Conservation (phyloP, 257 asterid species). For the Cinchona pubescens region DNA sequence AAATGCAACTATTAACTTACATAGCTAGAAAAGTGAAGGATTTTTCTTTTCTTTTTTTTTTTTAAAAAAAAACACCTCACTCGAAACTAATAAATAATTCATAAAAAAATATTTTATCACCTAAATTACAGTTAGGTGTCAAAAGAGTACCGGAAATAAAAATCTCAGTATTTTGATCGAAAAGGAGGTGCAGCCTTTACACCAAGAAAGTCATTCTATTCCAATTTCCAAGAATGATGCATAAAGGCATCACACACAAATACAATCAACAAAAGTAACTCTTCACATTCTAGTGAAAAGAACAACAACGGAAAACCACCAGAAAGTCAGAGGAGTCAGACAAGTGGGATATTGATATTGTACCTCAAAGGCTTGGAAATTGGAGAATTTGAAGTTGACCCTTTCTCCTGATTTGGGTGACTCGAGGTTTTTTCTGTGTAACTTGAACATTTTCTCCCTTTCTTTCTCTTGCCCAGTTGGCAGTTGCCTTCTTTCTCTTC, state of each 20-base stretch:
- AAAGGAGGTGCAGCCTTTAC: neutral
- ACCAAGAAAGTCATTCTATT: neutral
- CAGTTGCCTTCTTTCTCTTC: conserved; percentile 30
- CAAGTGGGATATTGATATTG: neutral
- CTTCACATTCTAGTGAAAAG: neutral
- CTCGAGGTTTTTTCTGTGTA: conserved; percentile 45
- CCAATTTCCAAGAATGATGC: neutral
- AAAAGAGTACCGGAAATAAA: neutral
- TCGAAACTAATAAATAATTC: no score
- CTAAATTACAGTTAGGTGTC: no score
- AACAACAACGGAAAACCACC: neutral
- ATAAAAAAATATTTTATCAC: no score
- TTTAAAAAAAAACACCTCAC: no score
- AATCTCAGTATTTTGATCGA: neutral
- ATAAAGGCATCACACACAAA: neutral
- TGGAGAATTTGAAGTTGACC: conserved; percentile 78
- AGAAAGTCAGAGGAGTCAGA: neutral
- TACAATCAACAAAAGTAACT: neutral
- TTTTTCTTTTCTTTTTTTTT: no score
- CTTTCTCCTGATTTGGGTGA: conserved; percentile 46
- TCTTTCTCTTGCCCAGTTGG: conserved; percentile 16
- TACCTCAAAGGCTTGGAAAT: conserved; percentile 91
- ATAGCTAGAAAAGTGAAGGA: no score
- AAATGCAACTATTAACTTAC: neutral
- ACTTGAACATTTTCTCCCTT: conserved; percentile 58